Evolutionary conservation across 345 rosid species (phyloP).

Genomic region (Trapa bicornis): DNA sequence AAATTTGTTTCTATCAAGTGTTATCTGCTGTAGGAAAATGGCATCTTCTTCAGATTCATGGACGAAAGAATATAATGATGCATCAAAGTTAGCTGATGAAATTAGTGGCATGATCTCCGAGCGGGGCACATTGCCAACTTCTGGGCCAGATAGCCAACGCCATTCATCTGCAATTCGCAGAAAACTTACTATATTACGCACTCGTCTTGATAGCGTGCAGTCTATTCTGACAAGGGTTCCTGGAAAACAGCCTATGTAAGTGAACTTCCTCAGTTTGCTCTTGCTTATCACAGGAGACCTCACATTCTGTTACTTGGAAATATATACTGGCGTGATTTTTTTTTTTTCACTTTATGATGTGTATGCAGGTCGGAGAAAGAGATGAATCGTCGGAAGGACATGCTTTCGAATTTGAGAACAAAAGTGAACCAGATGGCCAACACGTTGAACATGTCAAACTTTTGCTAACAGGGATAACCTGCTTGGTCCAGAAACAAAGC

Average conservation of each 20-base stretch:
- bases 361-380: slow-evolving; percentile 75
- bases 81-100: slow-evolving; percentile 61
- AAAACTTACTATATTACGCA: slow-evolving; percentile 79
- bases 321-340: not conserved
- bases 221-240: slow-evolving; percentile 57
- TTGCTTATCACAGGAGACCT: not conserved
- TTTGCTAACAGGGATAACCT: slow-evolving; percentile 70
- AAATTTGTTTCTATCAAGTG: not conserved
- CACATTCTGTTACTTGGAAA: not conserved
- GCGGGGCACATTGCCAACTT: slow-evolving; percentile 30
- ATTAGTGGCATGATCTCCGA: slow-evolving; percentile 78
- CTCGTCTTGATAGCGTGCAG: slow-evolving; percentile 67
- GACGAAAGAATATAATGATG: slow-evolving; percentile 79
- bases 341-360: slow-evolving; percentile 1
- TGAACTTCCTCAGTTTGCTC: not conserved
- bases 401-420: slow-evolving; percentile 59
- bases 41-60: slow-evolving; percentile 68
- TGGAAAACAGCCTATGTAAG: slow-evolving; percentile 67
- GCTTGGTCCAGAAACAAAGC: slow-evolving; percentile 69
- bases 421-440: slow-evolving; percentile 76
- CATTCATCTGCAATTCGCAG: slow-evolving; percentile 75
- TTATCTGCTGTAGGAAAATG: slow-evolving; percentile 30
- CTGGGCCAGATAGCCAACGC: slow-evolving; percentile 85
- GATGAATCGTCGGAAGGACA: slow-evolving; percentile 90
- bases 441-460: slow-evolving; percentile 72